phyloP scores from a whole-genome alignment of 805 yeast species.

The Starmerella etchellsii region DNA sequence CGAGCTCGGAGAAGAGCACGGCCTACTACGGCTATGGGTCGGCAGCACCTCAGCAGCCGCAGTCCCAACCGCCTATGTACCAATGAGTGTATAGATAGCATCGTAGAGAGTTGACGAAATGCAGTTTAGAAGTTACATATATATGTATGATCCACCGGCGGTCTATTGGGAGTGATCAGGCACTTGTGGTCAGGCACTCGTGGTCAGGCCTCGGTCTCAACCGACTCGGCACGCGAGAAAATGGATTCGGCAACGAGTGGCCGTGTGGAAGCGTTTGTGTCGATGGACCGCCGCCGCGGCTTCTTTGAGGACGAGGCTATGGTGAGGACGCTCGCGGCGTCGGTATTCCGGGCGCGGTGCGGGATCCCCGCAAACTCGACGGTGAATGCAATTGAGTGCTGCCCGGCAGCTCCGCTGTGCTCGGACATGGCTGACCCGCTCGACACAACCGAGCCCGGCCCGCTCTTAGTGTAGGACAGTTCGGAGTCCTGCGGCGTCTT shows the following conservation, averaged over 20 bases:
- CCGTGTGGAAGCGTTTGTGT: conserved; percentile 29
- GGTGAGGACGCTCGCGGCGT: conserved; percentile 29
- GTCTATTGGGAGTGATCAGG: too few species aligned
- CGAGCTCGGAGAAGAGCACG: conserved; percentile 4
- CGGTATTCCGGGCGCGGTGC: conserved; percentile 12
- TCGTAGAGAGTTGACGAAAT: too few species aligned
- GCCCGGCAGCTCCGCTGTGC: background rate
- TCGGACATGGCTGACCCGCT: background rate
- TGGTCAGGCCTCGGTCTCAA: background rate
- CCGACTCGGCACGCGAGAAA: conserved; percentile 10
- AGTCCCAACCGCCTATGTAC: background rate
- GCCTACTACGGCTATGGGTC: conserved; percentile 1
- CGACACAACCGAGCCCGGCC: background rate
- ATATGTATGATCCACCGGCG: too few species aligned
- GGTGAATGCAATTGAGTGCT: background rate
- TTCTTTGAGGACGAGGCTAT: conserved; percentile 29
- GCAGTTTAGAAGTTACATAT: too few species aligned
- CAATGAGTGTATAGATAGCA: too few species aligned
- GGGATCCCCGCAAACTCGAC: background rate
- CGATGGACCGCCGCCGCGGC: conserved; percentile 26
- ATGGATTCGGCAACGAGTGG: conserved; percentile 27
- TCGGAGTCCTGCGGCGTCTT: background rate
- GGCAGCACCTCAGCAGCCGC: conserved; percentile 5
- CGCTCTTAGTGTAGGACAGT: background rate
- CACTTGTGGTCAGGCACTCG: too few species aligned